phyloP scores from a whole-genome alignment of 139 green algal species.

The Edaphochlamys debaryana region DNA sequence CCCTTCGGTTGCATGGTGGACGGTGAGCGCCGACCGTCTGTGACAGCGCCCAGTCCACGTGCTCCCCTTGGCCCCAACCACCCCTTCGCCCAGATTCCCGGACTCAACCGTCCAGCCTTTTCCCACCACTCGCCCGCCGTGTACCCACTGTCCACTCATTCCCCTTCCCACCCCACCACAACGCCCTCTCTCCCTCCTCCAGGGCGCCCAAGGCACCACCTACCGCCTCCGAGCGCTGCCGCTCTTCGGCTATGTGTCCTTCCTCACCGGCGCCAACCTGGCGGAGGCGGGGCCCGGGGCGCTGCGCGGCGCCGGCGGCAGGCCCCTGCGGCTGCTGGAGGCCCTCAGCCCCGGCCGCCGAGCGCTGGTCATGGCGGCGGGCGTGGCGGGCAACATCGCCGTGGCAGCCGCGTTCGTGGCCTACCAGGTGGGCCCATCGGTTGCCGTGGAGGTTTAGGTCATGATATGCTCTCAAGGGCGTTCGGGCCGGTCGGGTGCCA shows the following conservation, averaged over 20 bases:
- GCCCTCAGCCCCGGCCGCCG: slow-evolving; percentile 1
- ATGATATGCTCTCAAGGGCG: too few species aligned
- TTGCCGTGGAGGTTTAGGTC: too few species aligned
- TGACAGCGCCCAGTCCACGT: background rate
- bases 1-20: slow-evolving; percentile 24
- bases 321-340: slow-evolving; percentile 1
- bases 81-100: too few species aligned
- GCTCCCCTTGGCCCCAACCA: too few species aligned
- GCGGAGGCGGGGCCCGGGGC: background rate
- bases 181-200: background rate
- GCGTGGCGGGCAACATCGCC: slow-evolving; percentile 1
- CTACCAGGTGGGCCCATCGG: slow-evolving; percentile 2
- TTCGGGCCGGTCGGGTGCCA: too few species aligned
- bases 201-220: slow-evolving; percentile 13
- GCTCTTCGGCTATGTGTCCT: slow-evolving; percentile 23
- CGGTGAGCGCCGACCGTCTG: background rate
- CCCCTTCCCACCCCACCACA: background rate
- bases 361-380: slow-evolving; percentile 3
- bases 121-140: background rate
- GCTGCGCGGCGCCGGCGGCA: background rate
- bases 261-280: background rate
- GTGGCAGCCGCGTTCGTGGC: slow-evolving; percentile 2
- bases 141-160: background rate
- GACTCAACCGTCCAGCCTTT: too few species aligned
- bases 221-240: slow-evolving; percentile 25